phyloP scores from a whole-genome alignment of 2,329 filamentous ascomycete genomes.

The Ophiocordyceps polyrhachis-furcata region DNA sequence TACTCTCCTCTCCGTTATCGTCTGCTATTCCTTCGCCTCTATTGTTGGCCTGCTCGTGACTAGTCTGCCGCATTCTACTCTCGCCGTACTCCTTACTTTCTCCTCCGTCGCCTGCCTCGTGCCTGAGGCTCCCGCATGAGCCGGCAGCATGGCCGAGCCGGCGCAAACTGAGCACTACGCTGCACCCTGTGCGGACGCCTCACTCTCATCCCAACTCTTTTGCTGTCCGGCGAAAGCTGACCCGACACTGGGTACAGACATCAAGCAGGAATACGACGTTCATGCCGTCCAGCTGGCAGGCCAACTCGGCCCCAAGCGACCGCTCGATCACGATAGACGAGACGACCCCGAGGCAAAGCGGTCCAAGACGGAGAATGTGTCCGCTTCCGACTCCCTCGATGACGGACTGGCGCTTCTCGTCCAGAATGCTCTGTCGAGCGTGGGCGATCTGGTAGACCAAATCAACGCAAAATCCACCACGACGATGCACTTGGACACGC shows the following conservation, averaged over 20 bases:
- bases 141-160: constrained; percentile 20
- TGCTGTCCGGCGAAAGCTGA: not conserved
- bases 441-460: constrained; percentile 17
- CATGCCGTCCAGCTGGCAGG: constrained; percentile 15
- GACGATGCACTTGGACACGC: constrained; percentile 8
- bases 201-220: not conserved
- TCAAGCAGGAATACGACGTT: constrained; percentile 20
- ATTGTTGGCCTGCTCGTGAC: not conserved
- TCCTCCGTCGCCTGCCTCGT: constrained; percentile 2
- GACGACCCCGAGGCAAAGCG: constrained; percentile 16
- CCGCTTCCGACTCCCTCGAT: constrained; percentile 13
- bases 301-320: constrained; percentile 18
- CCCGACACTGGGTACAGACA: constrained; percentile 9
- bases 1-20: not conserved
- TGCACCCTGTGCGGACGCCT: constrained; percentile 7
- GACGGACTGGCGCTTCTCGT: constrained; percentile 19
- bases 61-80: too few relatives aligned
- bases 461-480: constrained; percentile 10
- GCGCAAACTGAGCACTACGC: constrained; percentile 17
- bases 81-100: not conserved
- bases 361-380: constrained; percentile 12
- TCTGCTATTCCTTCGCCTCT: not conserved
- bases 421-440: constrained; percentile 21
- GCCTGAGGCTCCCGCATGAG: constrained; percentile 3
- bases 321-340: constrained; percentile 13